Evolutionary conservation across 306 rosid genomes (phyloP).

Genomic region (Begonia peltatifolia): DNA sequence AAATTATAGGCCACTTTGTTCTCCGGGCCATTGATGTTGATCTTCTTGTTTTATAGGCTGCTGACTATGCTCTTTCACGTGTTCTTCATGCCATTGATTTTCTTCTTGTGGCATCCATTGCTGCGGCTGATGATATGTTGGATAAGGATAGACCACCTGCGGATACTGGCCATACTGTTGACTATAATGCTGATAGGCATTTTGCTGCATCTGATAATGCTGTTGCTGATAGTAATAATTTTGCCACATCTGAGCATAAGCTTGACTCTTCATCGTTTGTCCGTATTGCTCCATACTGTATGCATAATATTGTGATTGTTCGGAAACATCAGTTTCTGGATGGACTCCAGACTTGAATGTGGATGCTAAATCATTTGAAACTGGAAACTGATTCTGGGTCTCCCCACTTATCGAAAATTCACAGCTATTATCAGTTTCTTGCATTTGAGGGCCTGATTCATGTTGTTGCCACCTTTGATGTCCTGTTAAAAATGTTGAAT

Average conservation of each 20-base stretch:
- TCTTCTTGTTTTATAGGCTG: slow-evolving; percentile 12
- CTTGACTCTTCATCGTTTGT: slow-evolving; percentile 37
- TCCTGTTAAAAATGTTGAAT: too few relatives aligned
- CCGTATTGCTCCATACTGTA: slow-evolving; percentile 41
- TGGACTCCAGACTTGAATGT: slow-evolving; percentile 38
- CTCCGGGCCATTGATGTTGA: slow-evolving; percentile 29
- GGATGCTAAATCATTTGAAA: slow-evolving; percentile 22
- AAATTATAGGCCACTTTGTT: slow-evolving; percentile 11
- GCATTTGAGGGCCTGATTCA: not conserved
- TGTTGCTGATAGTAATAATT: slow-evolving; percentile 64
- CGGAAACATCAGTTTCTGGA: slow-evolving; percentile 17
- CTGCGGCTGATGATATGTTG: slow-evolving; percentile 17
- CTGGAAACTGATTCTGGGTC: slow-evolving; percentile 34
- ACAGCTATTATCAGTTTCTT: not conserved
- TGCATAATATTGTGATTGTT: slow-evolving; percentile 21
- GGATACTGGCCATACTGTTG: slow-evolving; percentile 30
- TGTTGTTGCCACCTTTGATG: too few relatives aligned
- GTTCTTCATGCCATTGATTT: not conserved
- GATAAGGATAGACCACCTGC: slow-evolving; percentile 18
- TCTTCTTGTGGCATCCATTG: slow-evolving; percentile 12
- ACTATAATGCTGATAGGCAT: slow-evolving; percentile 17
- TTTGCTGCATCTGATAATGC: slow-evolving; percentile 33
- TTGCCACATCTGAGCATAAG: slow-evolving; percentile 68
- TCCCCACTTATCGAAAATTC: too few relatives aligned
- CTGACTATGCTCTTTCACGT: slow-evolving; percentile 7